These are phyloP conservation scores for Neocucurbitaria cava DNA, from an alignment of 2,329 filamentous ascomycete species.

Conservation along the genomic window DNA sequence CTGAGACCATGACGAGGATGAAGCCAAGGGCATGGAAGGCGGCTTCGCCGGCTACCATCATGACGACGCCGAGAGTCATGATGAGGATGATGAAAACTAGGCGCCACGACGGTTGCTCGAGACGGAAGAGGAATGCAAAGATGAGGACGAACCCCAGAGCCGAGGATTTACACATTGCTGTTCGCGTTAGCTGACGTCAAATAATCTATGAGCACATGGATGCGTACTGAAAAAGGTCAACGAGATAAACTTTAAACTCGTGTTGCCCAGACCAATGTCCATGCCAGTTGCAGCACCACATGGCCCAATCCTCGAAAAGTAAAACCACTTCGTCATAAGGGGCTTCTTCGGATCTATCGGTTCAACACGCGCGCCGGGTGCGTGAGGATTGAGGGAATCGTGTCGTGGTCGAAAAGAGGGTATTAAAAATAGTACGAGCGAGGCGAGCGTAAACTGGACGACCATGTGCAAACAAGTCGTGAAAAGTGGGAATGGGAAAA, in stretches of 20 bases:
- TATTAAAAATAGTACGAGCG: conserved; percentile 78
- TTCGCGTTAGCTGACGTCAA: conserved; percentile 21
- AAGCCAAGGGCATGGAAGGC: conserved; percentile 89
- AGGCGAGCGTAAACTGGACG: conserved; percentile 85
- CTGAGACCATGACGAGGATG: conserved; percentile 87
- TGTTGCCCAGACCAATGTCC: conserved; percentile 95
- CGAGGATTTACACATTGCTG: conserved; percentile 96
- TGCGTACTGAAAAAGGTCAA: conserved; percentile 84
- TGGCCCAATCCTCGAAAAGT: conserved; percentile 87
- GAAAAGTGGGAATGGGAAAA: conserved; percentile 95
- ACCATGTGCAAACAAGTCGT: conserved; percentile 93
- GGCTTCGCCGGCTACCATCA: conserved; percentile 98
- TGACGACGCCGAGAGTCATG: conserved; percentile 92
- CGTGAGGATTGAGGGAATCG: conserved; percentile 49
- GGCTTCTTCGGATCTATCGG: conserved; percentile 56
- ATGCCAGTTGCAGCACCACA: conserved; percentile 92
- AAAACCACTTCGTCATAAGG: conserved; percentile 88
- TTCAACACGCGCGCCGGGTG: conserved; percentile 35
- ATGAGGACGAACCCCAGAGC: conserved; percentile 92
- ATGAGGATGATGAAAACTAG: conserved; percentile 85
- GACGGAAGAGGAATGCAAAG: conserved; percentile 92
- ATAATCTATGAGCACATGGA: neutral
- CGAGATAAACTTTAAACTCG: conserved; percentile 92
- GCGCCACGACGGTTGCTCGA: conserved; percentile 86
- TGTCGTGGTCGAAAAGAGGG: conserved; percentile 78